Evolutionary conservation across 495 filamentous ascomycete genomes (phyloP), one percentile per base, ranked within the genome.

Genomic region (Tuber microsphaerosporum): DNA sequence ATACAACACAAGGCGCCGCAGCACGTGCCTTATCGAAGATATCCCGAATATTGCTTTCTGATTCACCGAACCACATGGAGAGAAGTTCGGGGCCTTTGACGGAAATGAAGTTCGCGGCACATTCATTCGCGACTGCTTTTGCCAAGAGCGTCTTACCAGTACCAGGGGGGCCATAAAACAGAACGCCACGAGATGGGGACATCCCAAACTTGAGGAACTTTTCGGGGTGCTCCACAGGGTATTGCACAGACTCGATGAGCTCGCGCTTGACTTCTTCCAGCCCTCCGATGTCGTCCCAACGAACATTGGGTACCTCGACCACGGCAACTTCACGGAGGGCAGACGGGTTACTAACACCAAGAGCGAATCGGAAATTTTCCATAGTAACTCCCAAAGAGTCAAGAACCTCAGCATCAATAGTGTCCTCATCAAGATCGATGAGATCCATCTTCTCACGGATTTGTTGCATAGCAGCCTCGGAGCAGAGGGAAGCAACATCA

Each of bases 361-460:
- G 91, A 73, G 95, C 94, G 80, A 96, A 98, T 76, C 94, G 91
- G 93, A 99, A 99, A 89, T 99, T 98, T 84, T 99, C 95, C 93
- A 97, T 97, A 75, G 95, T 99, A 73, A 99, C 95, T 84, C 95
- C 95, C 68, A 99, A 90, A 43, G 95, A 97, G 86, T 99, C 96
- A 71, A 99, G 88, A 56, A 99, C 96, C 86, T 99, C 95, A 71
- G 95, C 96, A 83, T 99, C 95, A 76, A 99, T 98, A 71, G 95
- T 99, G 81, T 99, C 95, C 85, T 99, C 95, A 80, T 99, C 96
- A 61, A 99, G 90, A 85, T 99, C 95, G 79, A 99, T 99, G 78
- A 99, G 90, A 84, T 99, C 95, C 95, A 99, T 99, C 91, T 99
- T 99, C 87, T 99, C 95, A 86, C 95, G 93, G 84, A 99, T 99